Evolutionary conservation across 2,329 filamentous ascomycete species (phyloP).

Genomic region (Phialophora chinensis): DNA sequence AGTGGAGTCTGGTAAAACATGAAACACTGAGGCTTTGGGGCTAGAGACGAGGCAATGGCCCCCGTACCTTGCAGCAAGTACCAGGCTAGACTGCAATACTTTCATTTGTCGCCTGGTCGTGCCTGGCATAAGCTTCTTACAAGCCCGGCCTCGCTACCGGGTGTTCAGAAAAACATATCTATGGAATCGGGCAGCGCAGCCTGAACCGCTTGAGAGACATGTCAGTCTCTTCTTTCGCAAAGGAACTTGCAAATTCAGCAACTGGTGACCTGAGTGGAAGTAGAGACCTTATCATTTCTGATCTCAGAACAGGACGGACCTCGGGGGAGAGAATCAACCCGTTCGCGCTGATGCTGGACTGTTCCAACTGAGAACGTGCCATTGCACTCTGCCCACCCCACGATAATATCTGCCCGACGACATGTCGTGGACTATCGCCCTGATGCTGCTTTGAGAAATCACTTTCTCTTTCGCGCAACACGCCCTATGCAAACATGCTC

Average conservation of each 20-base stretch:
- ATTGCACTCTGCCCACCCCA: not conserved
- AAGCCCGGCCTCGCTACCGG: slow-evolving; percentile 9
- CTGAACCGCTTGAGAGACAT: not conserved
- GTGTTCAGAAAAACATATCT: not conserved
- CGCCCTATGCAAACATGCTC: not conserved
- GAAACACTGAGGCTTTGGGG: slow-evolving; percentile 24
- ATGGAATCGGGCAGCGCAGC: not conserved
- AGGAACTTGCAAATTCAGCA: not conserved
- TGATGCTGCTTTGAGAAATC: not conserved
- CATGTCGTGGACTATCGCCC: not conserved
- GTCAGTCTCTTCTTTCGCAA: not conserved
- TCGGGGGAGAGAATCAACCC: not conserved
- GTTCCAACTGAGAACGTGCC: not conserved
- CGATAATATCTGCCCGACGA: not conserved
- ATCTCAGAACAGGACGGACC: not conserved
- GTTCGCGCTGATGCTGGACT: not conserved
- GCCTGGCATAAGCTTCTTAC: slow-evolving; percentile 17
- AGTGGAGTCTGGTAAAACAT: slow-evolving; percentile 23
- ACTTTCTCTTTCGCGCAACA: not conserved
- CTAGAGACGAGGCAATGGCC: not conserved
- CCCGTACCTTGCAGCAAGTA: slow-evolving; percentile 11
- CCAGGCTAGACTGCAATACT: not conserved
- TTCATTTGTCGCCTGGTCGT: slow-evolving; percentile 17
- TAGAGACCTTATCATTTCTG: not conserved
- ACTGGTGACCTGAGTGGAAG: not conserved